phyloP scores from a whole-genome alignment of 108 stramenopile genomes.

The Cylindrotheca fusiformis region DNA sequence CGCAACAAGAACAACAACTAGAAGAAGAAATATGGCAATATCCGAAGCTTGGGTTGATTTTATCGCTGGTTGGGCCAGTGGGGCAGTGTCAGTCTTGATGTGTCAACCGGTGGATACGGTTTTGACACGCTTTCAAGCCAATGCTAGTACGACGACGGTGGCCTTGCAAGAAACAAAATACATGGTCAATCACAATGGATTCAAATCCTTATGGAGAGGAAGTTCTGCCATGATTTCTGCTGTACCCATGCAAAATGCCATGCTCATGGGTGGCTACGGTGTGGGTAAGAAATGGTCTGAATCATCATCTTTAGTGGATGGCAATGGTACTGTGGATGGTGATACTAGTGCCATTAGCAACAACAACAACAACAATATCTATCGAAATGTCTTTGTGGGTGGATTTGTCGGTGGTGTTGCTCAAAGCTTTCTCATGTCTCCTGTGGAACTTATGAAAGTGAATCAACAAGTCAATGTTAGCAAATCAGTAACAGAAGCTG shows the following conservation, averaged over 20 bases:
- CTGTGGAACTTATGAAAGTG: constrained; percentile 83
- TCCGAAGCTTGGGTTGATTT: constrained; percentile 72
- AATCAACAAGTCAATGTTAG: constrained; percentile 50
- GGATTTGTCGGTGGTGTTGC: constrained; percentile 74
- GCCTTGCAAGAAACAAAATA: constrained; percentile 9
- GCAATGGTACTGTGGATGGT: neutral
- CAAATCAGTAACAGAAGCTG: constrained; percentile 13
- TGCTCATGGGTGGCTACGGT: constrained; percentile 87
- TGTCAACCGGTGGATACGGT: constrained; percentile 84
- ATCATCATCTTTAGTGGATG: neutral
- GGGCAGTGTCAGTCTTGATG: constrained; percentile 59
- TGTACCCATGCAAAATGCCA: constrained; percentile 81
- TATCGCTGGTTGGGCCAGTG: constrained; percentile 72
- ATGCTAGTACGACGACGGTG: neutral
- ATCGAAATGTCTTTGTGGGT: constrained; percentile 71
- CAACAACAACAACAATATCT: constrained; percentile 17
- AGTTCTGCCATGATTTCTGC: constrained; percentile 77
- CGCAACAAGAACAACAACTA: too few relatives aligned
- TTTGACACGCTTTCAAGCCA: constrained; percentile 70
- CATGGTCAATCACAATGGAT: constrained; percentile 45
- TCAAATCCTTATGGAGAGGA: constrained; percentile 66
- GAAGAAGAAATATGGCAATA: constrained; percentile 26
- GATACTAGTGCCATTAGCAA: neutral
- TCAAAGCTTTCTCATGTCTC: constrained; percentile 84
- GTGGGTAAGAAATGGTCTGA: constrained; percentile 58